A percentile compares a stretch with the other conserved stretches of the same genome.
Conservation (phyloP, 2,329 filamentous ascomycete genomes). For the Colletotrichum gloeosporioides region DNA sequence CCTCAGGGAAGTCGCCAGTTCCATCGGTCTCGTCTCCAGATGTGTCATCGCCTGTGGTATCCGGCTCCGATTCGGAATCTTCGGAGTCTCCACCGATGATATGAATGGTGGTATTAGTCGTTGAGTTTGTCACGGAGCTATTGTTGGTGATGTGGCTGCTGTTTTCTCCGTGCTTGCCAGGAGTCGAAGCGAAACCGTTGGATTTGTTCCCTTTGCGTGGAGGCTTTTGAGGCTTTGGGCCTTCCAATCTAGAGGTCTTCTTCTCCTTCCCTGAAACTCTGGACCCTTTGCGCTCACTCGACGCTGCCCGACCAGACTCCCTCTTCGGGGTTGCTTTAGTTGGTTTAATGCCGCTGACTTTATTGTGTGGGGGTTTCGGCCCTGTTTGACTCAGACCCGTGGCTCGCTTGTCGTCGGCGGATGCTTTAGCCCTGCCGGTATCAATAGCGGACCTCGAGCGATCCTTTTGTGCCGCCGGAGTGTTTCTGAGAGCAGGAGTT, state of each 20-base stretch:
- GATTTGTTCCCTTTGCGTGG: neutral
- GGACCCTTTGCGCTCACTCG: neutral
- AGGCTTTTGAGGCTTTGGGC: neutral
- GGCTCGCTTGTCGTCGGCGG: too few relatives aligned
- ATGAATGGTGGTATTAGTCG: neutral
- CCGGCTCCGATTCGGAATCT: rapidly evolving
- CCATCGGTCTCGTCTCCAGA: neutral
- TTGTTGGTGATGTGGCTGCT: neutral
- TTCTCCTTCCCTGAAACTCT: neutral
- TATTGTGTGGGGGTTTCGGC: neutral
- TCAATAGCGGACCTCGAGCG: neutral
- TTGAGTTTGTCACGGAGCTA: neutral
- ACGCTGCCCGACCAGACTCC: neutral
- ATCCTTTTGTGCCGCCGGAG: neutral
- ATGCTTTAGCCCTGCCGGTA: neutral
- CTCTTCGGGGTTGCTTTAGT: neutral
- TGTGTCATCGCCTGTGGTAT: rapidly evolving
- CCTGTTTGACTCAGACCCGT: neutral
- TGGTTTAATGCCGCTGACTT: neutral
- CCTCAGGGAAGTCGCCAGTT: neutral
- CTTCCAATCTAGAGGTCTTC: neutral
- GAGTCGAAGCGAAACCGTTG: neutral
- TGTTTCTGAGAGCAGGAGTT: neutral
- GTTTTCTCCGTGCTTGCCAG: neutral
- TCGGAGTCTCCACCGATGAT: neutral